A percentile compares a stretch with the other conserved stretches of the same genome.
Conservation (phyloP, 805 yeast genomes). For the Saccharomycopsis oosterbeekiorum region DNA sequence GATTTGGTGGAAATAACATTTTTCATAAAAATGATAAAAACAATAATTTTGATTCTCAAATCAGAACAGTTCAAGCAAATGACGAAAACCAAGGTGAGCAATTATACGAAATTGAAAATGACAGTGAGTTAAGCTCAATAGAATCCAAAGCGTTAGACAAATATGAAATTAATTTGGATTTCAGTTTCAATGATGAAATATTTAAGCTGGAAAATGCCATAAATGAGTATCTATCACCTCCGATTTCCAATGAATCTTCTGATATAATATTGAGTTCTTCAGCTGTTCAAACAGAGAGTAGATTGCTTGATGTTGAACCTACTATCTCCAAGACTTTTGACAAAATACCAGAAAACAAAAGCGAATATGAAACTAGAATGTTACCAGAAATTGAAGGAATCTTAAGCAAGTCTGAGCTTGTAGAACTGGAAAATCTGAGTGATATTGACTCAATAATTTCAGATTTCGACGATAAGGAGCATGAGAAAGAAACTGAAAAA, state of each 20-base stretch:
- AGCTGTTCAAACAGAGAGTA: background rate
- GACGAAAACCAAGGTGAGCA: background rate
- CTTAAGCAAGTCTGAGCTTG: background rate
- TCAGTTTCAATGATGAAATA: background rate
- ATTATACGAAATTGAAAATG: background rate
- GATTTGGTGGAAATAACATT: background rate
- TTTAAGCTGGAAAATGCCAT: background rate
- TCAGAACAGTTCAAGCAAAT: background rate
- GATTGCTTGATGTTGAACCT: background rate
- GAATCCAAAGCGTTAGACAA: background rate
- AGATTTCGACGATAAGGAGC: background rate
- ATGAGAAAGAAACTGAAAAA: background rate
- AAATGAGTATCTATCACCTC: background rate
- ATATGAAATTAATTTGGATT: background rate
- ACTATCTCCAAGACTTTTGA: background rate
- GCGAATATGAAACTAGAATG: background rate
- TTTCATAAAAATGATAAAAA: background rate
- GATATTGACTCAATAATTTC: background rate
- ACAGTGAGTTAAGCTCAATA: background rate
- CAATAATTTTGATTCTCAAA: background rate
- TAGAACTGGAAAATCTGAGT: background rate
- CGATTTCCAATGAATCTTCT: background rate
- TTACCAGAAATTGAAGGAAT: background rate
- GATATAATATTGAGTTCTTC: background rate
- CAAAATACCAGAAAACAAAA: too few species aligned